Conservation (phyloP, 768 basidiomycete species). For the Rubroboletus pulcherrimus region DNA sequence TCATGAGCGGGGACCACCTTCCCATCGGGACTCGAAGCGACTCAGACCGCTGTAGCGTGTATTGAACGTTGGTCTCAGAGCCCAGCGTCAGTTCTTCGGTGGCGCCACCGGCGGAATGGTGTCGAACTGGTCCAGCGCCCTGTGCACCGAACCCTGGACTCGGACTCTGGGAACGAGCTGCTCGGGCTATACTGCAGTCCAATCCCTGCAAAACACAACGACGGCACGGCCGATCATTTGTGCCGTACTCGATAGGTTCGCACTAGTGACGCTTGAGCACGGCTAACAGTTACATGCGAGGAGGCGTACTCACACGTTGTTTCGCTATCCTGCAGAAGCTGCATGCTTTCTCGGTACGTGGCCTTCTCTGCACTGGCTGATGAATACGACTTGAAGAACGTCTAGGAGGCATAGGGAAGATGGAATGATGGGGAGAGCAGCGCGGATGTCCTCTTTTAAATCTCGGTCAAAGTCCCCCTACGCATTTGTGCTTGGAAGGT, state of each 20-base stretch:
- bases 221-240: conserved; percentile 17
- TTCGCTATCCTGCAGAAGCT: conserved; percentile 17
- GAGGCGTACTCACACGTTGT: conserved; percentile 13
- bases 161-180: conserved; percentile 23
- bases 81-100: conserved; percentile 4
- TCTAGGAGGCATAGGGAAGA: conserved; percentile 13
- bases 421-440: conserved; percentile 7
- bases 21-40: background rate
- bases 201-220: conserved; percentile 17
- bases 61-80: background rate
- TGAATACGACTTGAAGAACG: conserved; percentile 6
- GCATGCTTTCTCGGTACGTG: conserved; percentile 17
- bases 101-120: conserved; percentile 5
- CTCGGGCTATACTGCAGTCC: conserved; percentile 13
- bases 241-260: conserved; percentile 14
- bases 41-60: conserved; percentile 6
- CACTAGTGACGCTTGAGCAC: conserved; percentile 17
- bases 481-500: conserved; percentile 8
- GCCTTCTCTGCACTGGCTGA: conserved; percentile 12
- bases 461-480: conserved; percentile 7
- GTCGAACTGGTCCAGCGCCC: conserved; percentile 5
- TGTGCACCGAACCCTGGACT: conserved; percentile 8
- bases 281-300: background rate
- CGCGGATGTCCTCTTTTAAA: conserved; percentile 16
- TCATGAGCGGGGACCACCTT: background rate